phyloP scores from a whole-genome alignment of 345 rosid species.

The Citrus hindsii region DNA sequence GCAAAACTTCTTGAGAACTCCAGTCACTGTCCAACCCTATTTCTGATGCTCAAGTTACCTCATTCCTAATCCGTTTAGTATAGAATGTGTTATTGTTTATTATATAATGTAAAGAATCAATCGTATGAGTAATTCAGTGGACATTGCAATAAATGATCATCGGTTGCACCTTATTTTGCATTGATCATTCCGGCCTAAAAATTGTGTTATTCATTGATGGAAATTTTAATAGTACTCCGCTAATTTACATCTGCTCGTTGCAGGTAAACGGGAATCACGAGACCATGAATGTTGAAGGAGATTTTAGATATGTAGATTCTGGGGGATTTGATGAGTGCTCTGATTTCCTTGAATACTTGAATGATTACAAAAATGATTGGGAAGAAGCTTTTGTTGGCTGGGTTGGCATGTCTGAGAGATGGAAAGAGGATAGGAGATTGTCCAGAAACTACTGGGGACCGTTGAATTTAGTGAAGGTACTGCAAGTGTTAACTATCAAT shows the following conservation, averaged over 20 bases:
- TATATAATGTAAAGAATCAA: neutral
- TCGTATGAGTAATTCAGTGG: neutral
- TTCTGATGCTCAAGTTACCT: conserved; percentile 1
- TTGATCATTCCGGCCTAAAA: neutral
- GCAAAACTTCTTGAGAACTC: conserved; percentile 6
- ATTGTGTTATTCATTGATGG: neutral
- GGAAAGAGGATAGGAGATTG: conserved; percentile 45
- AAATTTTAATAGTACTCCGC: neutral
- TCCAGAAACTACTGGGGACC: conserved; percentile 64
- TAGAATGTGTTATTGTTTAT: neutral
- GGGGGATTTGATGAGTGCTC: conserved; percentile 77
- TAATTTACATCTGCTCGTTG: conserved; percentile 7
- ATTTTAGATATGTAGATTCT: conserved; percentile 75
- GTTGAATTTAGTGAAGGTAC: conserved; percentile 85
- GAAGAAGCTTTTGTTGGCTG: conserved; percentile 72
- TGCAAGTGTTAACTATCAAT: conserved; percentile 11
- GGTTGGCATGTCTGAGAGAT: conserved; percentile 41
- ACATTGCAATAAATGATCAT: too few species aligned
- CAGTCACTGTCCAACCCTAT: neutral
- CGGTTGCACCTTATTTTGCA: neutral
- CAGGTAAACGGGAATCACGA: conserved; percentile 93
- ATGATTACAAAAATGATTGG: conserved; percentile 48
- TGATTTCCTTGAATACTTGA: conserved; percentile 69
- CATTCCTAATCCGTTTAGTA: neutral
- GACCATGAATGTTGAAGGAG: conserved; percentile 93